These are phyloP conservation scores for Bruguiera gymnorhiza DNA, from an alignment of 345 rosid genomes.

Conservation along the genomic window DNA sequence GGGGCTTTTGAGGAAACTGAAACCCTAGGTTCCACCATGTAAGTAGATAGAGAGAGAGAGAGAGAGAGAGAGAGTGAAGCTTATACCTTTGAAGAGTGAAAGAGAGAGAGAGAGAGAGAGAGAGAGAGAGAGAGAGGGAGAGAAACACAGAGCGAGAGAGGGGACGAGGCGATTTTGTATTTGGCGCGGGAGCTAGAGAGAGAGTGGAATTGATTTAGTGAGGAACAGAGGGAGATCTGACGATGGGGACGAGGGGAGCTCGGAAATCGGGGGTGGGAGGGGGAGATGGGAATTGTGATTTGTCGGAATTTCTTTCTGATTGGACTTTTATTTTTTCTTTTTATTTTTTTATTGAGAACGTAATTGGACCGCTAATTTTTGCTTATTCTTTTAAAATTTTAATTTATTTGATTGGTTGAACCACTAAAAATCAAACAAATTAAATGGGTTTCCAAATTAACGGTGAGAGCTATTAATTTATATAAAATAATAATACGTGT, in stretches of 20 bases:
- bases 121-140: no score
- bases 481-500: no score
- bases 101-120: neutral
- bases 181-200: constrained; percentile 35
- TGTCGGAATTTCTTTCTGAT: neutral
- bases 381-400: no score
- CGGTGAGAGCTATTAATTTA: no score
- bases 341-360: no score
- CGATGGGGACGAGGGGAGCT: constrained; percentile 37
- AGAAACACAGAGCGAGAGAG: neutral
- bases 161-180: constrained; percentile 4
- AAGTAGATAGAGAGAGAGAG: neutral
- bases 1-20: neutral
- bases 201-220: constrained; percentile 1
- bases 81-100: neutral
- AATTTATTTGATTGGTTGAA: no score
- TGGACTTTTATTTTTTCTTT: neutral
- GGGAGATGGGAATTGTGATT: neutral
- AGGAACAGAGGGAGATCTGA: constrained; percentile 34
- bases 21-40: neutral
- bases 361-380: no score
- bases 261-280: neutral
- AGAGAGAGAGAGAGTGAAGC: neutral
- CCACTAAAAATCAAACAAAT: no score
- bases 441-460: no score